Evolutionary conservation across 2,329 filamentous ascomycete species (phyloP).

Genomic region (Hypoxylon sp.): DNA sequence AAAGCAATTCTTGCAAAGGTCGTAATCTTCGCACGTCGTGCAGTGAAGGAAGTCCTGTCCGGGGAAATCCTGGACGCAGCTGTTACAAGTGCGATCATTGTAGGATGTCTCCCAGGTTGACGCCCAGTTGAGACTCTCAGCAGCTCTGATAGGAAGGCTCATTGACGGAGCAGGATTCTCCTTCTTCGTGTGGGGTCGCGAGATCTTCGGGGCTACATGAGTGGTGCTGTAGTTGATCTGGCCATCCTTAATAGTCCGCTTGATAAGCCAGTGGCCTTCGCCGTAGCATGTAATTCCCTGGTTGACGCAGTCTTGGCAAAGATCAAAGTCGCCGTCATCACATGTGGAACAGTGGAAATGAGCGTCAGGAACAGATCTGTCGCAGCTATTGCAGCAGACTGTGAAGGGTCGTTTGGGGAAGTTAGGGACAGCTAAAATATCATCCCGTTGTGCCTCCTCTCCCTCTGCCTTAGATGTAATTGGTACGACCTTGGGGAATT

Average conservation of each 20-base stretch:
- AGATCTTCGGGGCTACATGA: conserved; percentile 77
- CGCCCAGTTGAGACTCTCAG: conserved; percentile 5
- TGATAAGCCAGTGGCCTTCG: conserved; percentile 92
- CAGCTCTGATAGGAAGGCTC: conserved; percentile 41
- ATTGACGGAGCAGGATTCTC: conserved; percentile 12
- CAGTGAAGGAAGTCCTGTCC: conserved; percentile 90
- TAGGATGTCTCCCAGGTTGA: conserved; percentile 30
- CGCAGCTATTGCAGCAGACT: conserved; percentile 95
- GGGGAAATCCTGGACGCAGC: conserved; percentile 74
- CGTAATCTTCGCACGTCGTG: conserved; percentile 86
- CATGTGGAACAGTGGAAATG: conserved; percentile 97
- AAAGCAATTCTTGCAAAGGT: conserved; percentile 89
- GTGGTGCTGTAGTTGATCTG: conserved; percentile 87
- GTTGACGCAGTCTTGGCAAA: conserved; percentile 84
- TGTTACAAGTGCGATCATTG: conserved; percentile 74
- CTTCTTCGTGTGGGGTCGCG: conserved; percentile 49
- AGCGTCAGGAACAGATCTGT: conserved; percentile 78
- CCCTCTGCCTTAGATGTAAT: conserved; percentile 12
- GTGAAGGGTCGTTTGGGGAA: conserved; percentile 68
- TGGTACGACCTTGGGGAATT: background rate
- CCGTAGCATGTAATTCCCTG: conserved; percentile 81
- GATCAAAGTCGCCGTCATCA: conserved; percentile 92
- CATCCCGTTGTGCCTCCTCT: conserved; percentile 11
- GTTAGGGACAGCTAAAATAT: conserved; percentile 20
- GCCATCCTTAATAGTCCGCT: conserved; percentile 84